These are phyloP conservation scores for Amphirosellinia nigrospora DNA, from an alignment of 495 filamentous ascomycete genomes.

Conservation along the genomic window DNA sequence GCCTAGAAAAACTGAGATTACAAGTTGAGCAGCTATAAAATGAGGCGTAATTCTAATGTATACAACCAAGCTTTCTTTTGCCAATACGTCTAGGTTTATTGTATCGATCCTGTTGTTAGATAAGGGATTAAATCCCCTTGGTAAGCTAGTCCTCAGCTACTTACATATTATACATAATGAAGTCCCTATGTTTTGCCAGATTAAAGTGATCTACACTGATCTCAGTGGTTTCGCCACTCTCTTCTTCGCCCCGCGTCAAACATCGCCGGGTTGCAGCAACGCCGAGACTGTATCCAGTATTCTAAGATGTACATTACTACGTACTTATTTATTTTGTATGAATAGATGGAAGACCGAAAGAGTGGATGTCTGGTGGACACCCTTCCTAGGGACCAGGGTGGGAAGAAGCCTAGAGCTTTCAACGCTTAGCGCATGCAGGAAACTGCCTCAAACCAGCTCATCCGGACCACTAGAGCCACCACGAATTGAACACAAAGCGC, in stretches of 20 bases:
- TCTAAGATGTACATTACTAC: background rate
- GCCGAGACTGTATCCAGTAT: background rate
- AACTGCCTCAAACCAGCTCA: slow-evolving; percentile 17
- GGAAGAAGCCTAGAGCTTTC: background rate
- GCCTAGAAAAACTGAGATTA: slow-evolving; percentile 1
- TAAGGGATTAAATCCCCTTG: no score
- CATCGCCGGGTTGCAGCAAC: background rate
- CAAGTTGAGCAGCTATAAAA: background rate
- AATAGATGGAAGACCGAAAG: background rate
- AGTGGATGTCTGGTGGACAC: background rate
- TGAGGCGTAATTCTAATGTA: background rate
- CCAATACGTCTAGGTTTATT: background rate
- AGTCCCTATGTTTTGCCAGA: background rate
- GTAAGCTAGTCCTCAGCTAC: no score
- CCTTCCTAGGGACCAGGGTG: background rate
- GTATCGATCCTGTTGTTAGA: no score
- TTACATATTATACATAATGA: no score
- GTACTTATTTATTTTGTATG: background rate
- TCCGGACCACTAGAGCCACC: background rate
- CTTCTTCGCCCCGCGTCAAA: background rate
- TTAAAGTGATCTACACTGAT: background rate
- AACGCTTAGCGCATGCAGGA: background rate
- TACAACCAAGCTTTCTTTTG: no score
- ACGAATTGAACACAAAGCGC: background rate
- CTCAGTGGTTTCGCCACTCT: background rate